Evolutionary conservation across 2,329 filamentous ascomycete species (phyloP), one percentile per base, ranked within the genome.

Genomic region (Helotiales sp.): DNA sequence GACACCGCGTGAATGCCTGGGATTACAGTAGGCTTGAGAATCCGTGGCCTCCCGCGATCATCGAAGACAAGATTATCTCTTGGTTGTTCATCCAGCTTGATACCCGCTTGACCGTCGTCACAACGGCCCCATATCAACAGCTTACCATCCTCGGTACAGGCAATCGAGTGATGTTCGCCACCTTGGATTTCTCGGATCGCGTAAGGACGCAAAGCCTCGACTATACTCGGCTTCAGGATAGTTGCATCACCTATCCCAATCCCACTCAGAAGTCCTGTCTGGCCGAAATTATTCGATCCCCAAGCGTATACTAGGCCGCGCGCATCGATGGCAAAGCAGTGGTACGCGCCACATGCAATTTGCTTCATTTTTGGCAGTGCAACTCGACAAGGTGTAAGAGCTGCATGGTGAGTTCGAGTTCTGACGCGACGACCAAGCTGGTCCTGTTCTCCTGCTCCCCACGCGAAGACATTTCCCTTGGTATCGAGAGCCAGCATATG

Each of bases 231-330:
- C 64, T 83, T 83, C 22, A 88, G 79, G 51, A 96, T 82, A 62
- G 88, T 83, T 33, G 88, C 87, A 65, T 88, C 85, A 52, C 88
- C 84, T 61, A 42, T 36, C 2, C 54, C 54, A 10, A 27, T 85
- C 56, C 81, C 79, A 46, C 83, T 79, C n/a, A 79, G 77, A 57
- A 86, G 80, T 31, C 88, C 90, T n/a, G 89, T 89, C 76, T 95
- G 87, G 62, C 88, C 89, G 73, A 89, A 95, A 76, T 89, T 93
- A 80, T 95, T 96, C 36, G 92, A 78, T 30, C 91, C 91, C 90
- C 90, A 96, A 0, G 85, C 83, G 75, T 85, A 93, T 33, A 93
- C 87, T 27, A 82, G 79, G 40, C 86, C 85, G 27, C 85, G 81
- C 62, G 85, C 82, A 66, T 82, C 81, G 53, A 91, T 81, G 50